Evolutionary conservation across 2,329 filamentous ascomycete species (phyloP), one percentile per base, ranked within the genome.

Genomic region (Aspergillus japonicus): DNA sequence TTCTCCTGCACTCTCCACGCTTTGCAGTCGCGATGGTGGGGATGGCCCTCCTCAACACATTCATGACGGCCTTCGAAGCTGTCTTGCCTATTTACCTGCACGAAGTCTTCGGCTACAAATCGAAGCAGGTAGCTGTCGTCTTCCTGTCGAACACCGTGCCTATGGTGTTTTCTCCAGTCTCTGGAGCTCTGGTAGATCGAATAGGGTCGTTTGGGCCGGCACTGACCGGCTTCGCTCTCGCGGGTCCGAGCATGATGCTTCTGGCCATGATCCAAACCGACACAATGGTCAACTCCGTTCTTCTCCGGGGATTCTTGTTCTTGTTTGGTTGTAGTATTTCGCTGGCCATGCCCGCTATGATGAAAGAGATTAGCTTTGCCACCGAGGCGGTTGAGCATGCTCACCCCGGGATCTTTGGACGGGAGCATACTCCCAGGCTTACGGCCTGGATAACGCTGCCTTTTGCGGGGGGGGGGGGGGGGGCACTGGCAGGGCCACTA

Each of bases 311-410:
- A 1, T 58, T 62, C n/a, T 33, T 64, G 14, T 54, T 58, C 11
- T 4, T 56, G 4, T 58, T 64, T n/a, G 57, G 62, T 3, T 58
- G 52, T 31, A 50, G 57, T 1, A n/a, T 62, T 7, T 56, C 60
- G 0, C 47, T 64, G 84, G 87, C 88, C 0, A 89, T 91, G 75
- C 86, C 91, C 48, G 81, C 82, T 0, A 81, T 83, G 4, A 80
- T 85, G 54, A 57, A 55, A 5, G 62, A 0, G 78, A 81, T 57
- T 76, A 77, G 1, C 83, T 85, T 68, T 83, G 84, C 60, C 7
- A 56, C 58, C 2, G 60, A 60, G 12, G 65, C 75, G 71, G 57
- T 75, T 75, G 56, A 72, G 75, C 11, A 75, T 74, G 5, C 73
- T 74, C 4, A 69, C 79, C 21, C 86, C 82, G 67, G 83, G 81